Evolutionary conservation across 495 filamentous ascomycete genomes (phyloP), one percentile per base, ranked within the genome.

Genomic region (Aspergillus sclerotioniger): DNA sequence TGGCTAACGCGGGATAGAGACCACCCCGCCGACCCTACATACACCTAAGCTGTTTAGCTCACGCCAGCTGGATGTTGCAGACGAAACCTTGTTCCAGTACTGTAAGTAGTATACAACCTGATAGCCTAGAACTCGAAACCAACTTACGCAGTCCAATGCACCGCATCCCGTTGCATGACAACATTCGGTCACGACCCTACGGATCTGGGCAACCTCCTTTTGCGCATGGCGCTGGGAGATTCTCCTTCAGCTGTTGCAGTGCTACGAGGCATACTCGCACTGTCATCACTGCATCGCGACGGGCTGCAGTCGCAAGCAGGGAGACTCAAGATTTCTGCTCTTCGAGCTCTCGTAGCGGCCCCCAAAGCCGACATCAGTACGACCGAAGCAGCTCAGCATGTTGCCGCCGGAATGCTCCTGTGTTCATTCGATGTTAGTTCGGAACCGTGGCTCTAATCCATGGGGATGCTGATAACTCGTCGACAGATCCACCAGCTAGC

Each of bases 331-430:
- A 46, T 58, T 16, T 54, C 54, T 0, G 54, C 55, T 0, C 48
- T 62, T 28, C 51, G 33, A 35, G 54, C 60, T 8, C 33, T 62
- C 29, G 20, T 31, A 3, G 45, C 44, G 3, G 54, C 60, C 13
- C 45, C 60, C 17, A 19, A 41, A 12, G 25, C 13, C 21, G 15
- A 10, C 16, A 62, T 62, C 35, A 47, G 54, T 13, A 20, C 45
- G 3, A n/a, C 37, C 6, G 54, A 54, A 41, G 55, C 54, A 19
- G 33, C 56, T 6, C 60, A 62, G 31, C 60, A 58, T 53, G 35
- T 62, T 29, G 60, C 60, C 25, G 55, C 60, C 0, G 60, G 60
- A 2, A 62, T 62, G 60, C 54, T 62, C 8, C 16, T 62, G 5
- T 58, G 54, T 46, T 62, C 60, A 8, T 62, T 62, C 16, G 60